A percentile compares a stretch with the other conserved stretches of the same genome.
Evolutionary conservation across 176 grass and related monocot genomes (phyloP).

Genomic region (Puya raimondii): DNA sequence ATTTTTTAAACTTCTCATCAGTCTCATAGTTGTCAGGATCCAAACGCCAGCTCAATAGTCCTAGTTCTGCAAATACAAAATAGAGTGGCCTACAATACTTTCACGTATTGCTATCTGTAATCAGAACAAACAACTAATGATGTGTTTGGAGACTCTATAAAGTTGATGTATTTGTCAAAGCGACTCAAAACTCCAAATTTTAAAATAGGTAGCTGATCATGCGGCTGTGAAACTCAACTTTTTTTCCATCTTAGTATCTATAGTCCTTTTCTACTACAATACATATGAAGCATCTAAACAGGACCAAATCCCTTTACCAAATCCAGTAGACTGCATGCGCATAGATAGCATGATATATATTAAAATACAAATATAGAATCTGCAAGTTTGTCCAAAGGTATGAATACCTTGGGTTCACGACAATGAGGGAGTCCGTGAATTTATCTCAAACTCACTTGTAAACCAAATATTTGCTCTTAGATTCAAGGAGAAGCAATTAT

Average conservation of each 20-base stretch:
- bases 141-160: too few species aligned
- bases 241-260: conserved; percentile 4
- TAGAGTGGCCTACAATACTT: not conserved
- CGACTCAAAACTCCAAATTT: too few species aligned
- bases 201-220: too few species aligned
- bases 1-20: conserved; percentile 90
- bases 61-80: conserved; percentile 43
- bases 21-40: conserved; percentile 71
- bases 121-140: conserved; percentile 2
- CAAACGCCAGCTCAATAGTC: conserved; percentile 71
- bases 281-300: not conserved
- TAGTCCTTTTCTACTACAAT: not conserved
- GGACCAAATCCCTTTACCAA: not conserved
- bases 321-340: not conserved
- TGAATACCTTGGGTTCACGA: conserved; percentile 63
- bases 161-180: too few species aligned
- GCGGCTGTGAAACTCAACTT: not conserved
- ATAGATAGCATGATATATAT: not conserved
- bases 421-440: conserved; percentile 89
- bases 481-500: too few species aligned
- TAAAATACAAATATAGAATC: conserved; percentile 25
- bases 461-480: too few species aligned
- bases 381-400: conserved; percentile 61
- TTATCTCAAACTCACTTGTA: too few species aligned
- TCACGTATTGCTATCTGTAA: too few species aligned